Evolutionary conservation across 805 yeast species (phyloP), one percentile per base, ranked within the genome.

Genomic region (Cyberlindnera lachancei): DNA sequence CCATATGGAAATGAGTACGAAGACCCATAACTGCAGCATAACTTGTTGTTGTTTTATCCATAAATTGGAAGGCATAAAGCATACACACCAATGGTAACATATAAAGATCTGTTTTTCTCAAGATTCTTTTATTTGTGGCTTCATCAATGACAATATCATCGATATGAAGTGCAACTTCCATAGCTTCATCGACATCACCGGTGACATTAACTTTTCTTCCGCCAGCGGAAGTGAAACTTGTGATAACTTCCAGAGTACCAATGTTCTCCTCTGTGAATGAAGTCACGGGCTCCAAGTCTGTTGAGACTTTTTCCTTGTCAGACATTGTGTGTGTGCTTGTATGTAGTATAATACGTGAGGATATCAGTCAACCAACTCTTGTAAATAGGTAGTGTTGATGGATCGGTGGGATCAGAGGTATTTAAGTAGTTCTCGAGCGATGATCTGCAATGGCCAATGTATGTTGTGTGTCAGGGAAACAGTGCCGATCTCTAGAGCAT

Each of bases 11-110:
- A 36, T 63, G 77, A 7, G 45, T 50, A 40, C 59, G 54, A 30
- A 68, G 54, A 28, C 75, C 79, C 66, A 68, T 61, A 23, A 75
- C 65, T 6, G 77, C 64, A 2, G 78, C 73, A 28, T 64, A 59
- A 4, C 41, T 37, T 29, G 61, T 65, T 4, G 79, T 57, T 15
- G 59, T 55, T 48, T 77, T 77, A 54, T 77, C 85, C 75, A 77
- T 70, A 41, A 62, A 70, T 52, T 75, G 81, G 15, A 67, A 51
- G 11, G 70, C 62, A 52, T 71, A 70, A 17, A 71, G 44, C 16
- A 65, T 35, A 40, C 69, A 65, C 55, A 75, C 58, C 32, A 74
- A 36, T 1, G 82, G 76, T 44, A 72, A 52, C 40, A 76, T 40
- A 37, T 52, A 64, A 14, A 64, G 27, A 46, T 76, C 82, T 17